These are phyloP conservation scores for Biancaea sappan DNA, from an alignment of 306 rosid genomes.

Conservation along the genomic window DNA sequence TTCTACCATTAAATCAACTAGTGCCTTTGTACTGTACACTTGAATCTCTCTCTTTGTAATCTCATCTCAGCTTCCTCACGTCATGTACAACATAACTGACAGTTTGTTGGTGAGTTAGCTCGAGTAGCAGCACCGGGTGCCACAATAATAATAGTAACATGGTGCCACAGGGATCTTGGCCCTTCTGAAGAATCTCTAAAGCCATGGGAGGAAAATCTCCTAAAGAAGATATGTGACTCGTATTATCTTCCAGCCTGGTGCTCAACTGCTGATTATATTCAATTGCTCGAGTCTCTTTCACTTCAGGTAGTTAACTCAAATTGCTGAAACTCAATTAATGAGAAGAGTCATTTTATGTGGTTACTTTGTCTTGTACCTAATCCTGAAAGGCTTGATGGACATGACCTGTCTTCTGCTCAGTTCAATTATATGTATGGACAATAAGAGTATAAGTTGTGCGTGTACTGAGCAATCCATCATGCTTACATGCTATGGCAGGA, in stretches of 20 bases:
- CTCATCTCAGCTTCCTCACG: slow-evolving; percentile 16
- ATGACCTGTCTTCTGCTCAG: not conserved
- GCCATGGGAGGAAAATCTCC: slow-evolving; percentile 69
- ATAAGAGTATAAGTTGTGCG: not conserved
- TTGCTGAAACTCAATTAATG: not conserved
- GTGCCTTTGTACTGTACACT: not conserved
- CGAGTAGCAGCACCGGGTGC: slow-evolving; percentile 93
- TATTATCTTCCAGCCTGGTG: slow-evolving; percentile 97
- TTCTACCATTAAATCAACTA: not conserved
- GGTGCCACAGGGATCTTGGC: slow-evolving; percentile 93
- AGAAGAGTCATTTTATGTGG: not conserved
- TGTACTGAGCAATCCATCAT: slow-evolving; percentile 3
- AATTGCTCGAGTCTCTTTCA: slow-evolving; percentile 52
- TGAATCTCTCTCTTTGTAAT: slow-evolving; percentile 3
- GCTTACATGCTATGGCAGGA: slow-evolving; percentile 47
- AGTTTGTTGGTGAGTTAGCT: slow-evolving; percentile 86
- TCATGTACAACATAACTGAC: slow-evolving; percentile 17
- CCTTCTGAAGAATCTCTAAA: slow-evolving; percentile 59
- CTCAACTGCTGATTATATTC: slow-evolving; percentile 79
- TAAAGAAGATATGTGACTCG: slow-evolving; percentile 73
- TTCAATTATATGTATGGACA: not conserved
- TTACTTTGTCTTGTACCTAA: not conserved
- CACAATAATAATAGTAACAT: slow-evolving; percentile 80
- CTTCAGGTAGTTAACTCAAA: slow-evolving; percentile 55
- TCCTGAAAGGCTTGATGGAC: not conserved